These are phyloP conservation scores for Xylaria digitata DNA, from an alignment of 2,329 filamentous ascomycete species.

Conservation along the genomic window DNA sequence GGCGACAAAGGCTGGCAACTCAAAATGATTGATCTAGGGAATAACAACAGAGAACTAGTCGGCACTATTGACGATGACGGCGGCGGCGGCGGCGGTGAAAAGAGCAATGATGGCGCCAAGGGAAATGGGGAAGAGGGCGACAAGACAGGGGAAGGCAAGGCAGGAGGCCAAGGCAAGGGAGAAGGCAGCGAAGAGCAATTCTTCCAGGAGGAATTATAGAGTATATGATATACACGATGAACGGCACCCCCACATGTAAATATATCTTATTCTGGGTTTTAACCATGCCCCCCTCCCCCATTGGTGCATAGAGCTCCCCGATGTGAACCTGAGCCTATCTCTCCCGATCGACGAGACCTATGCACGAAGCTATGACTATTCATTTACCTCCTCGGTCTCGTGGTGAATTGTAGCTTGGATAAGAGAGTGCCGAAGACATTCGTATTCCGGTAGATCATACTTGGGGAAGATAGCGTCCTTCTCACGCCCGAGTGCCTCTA, in stretches of 20 bases:
- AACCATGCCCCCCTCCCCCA: too few relatives aligned
- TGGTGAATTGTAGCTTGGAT: too few relatives aligned
- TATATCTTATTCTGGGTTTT: not conserved
- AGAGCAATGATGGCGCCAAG: conserved; percentile 40
- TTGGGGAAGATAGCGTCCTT: not conserved
- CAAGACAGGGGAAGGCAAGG: conserved; percentile 23
- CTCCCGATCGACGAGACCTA: not conserved
- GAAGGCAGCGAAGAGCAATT: conserved; percentile 62
- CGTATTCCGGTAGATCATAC: not conserved
- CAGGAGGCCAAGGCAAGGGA: conserved; percentile 26
- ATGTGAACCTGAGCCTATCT: not conserved
- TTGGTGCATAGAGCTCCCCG: not conserved
- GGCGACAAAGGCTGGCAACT: conserved; percentile 81
- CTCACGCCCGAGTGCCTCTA: not conserved
- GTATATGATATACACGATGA: conserved; percentile 42
- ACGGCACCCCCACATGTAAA: conserved; percentile 34
- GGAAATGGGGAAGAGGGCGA: not conserved
- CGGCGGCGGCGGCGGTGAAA: conserved; percentile 51
- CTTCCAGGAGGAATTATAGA: conserved; percentile 65
- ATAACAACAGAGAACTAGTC: conserved; percentile 71
- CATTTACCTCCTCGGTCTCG: too few relatives aligned
- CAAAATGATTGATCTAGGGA: conserved; percentile 78
- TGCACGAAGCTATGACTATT: not conserved
- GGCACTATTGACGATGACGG: conserved; percentile 74
- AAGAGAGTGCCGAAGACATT: not conserved